Evolutionary conservation across 495 filamentous ascomycete species (phyloP).

Genomic region (Durotheca rogersii): DNA sequence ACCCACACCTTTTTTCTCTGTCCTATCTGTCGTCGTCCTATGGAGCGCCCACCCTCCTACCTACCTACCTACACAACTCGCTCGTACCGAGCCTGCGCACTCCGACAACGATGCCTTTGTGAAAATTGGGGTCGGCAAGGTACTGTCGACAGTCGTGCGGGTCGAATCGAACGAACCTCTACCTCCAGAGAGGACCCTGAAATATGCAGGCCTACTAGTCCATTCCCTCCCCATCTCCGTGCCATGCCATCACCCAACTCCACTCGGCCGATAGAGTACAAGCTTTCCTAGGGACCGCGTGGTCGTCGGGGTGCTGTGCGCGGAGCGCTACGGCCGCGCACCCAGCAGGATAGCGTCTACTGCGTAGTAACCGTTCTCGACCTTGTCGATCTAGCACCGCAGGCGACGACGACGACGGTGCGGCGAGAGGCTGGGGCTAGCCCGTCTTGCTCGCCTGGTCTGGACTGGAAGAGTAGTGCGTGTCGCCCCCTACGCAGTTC

Average conservation of each 20-base stretch:
- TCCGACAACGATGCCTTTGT: slow-evolving; percentile 18
- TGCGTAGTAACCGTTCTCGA: no score
- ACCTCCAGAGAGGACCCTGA: slow-evolving; percentile 19
- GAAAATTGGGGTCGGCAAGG: slow-evolving; percentile 13
- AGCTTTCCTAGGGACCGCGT: slow-evolving; percentile 19
- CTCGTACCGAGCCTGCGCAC: slow-evolving; percentile 21
- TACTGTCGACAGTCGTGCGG: slow-evolving; percentile 7
- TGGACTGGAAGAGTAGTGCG: slow-evolving; percentile 15
- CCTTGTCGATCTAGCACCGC: slow-evolving; percentile 21
- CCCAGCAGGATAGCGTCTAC: no score
- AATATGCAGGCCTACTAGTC: slow-evolving; percentile 22
- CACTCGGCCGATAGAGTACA: slow-evolving; percentile 27
- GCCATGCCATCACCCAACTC: slow-evolving; percentile 8
- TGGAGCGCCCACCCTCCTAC: slow-evolving; percentile 19
- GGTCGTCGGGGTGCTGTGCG: slow-evolving; percentile 11
- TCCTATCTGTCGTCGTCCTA: no score
- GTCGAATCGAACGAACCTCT: slow-evolving; percentile 16
- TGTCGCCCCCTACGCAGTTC: slow-evolving; percentile 14
- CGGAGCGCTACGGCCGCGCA: no score
- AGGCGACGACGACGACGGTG: slow-evolving; percentile 12
- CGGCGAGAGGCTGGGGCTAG: slow-evolving; percentile 16
- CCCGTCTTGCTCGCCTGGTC: slow-evolving; percentile 5
- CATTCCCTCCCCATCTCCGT: slow-evolving; percentile 1
- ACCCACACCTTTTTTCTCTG: slow-evolving; percentile 30
- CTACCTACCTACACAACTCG: slow-evolving; percentile 26